A percentile compares a stretch with the other conserved stretches of the same genome.
phyloP scores from a whole-genome alignment of 768 basidiomycete genomes.

The Hemileccinum impolitum region DNA sequence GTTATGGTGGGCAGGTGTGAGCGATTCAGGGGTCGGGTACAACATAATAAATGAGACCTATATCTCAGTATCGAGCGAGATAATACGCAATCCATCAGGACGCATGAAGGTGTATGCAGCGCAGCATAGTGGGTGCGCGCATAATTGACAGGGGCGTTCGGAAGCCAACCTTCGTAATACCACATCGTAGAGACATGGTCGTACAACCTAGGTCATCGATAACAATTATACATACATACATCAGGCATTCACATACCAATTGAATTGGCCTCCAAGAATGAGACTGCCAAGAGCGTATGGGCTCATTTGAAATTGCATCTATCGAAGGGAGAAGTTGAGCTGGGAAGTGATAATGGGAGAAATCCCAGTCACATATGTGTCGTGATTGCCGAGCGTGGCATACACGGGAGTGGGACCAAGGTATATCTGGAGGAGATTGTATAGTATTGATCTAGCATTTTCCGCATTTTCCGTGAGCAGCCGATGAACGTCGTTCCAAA shows the following conservation, averaged over 20 bases:
- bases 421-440: slow-evolving; percentile 57
- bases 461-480: slow-evolving; percentile 42
- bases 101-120: slow-evolving; percentile 30
- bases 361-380: slow-evolving; percentile 48
- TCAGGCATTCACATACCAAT: slow-evolving; percentile 27
- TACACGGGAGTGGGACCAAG: slow-evolving; percentile 64
- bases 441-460: slow-evolving; percentile 48
- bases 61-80: slow-evolving; percentile 36
- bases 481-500: not conserved
- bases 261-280: slow-evolving; percentile 32
- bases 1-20: not conserved
- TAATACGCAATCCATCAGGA: slow-evolving; percentile 42
- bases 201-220: slow-evolving; percentile 37
- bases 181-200: slow-evolving; percentile 43
- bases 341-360: not conserved
- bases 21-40: not conserved
- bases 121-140: slow-evolving; percentile 44
- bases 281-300: slow-evolving; percentile 34
- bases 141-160: slow-evolving; percentile 29
- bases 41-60: not conserved
- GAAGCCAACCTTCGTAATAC: slow-evolving; percentile 43
- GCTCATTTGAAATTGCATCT: slow-evolving; percentile 30
- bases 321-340: not conserved
- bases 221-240: too few relatives aligned
- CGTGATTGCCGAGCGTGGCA: slow-evolving; percentile 69